phyloP scores from a whole-genome alignment of 768 basidiomycete species.

The Lentinula detonsa region DNA sequence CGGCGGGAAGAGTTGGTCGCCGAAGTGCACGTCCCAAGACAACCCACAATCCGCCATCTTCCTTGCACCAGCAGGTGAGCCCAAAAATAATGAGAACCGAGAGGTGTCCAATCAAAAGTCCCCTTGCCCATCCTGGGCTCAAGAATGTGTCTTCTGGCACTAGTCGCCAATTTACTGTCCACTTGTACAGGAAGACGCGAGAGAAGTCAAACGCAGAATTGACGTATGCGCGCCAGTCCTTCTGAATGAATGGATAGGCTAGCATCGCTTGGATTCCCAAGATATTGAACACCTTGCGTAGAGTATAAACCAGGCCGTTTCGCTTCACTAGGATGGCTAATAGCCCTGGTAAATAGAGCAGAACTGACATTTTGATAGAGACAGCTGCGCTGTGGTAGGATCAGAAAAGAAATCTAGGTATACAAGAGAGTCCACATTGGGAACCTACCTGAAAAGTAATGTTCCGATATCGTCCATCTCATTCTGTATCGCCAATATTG shows the following conservation, averaged over 20 bases:
- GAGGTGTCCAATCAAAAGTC: slow-evolving; percentile 64
- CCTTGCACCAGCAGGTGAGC: slow-evolving; percentile 66
- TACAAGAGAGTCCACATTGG: not conserved
- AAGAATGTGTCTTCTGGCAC: slow-evolving; percentile 74
- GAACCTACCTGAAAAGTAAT: slow-evolving; percentile 65
- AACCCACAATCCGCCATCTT: slow-evolving; percentile 58
- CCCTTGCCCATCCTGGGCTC: slow-evolving; percentile 50
- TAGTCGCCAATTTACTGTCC: slow-evolving; percentile 99
- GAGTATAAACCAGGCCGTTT: slow-evolving; percentile 47
- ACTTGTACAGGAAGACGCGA: slow-evolving; percentile 86
- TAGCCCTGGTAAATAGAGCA: slow-evolving; percentile 87
- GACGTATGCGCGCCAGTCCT: slow-evolving; percentile 60
- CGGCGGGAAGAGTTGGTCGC: slow-evolving; percentile 44
- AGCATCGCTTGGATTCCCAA: slow-evolving; percentile 50
- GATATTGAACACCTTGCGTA: slow-evolving; percentile 45
- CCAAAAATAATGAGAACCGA: slow-evolving; percentile 59
- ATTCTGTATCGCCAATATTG: slow-evolving; percentile 60
- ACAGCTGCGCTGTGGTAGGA: slow-evolving; percentile 57
- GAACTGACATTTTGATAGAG: slow-evolving; percentile 91
- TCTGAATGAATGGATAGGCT: slow-evolving; percentile 64
- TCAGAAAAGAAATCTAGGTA: not conserved
- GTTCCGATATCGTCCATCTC: slow-evolving; percentile 57
- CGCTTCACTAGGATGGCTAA: slow-evolving; percentile 78
- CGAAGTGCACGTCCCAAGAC: slow-evolving; percentile 52
- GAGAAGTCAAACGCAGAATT: slow-evolving; percentile 79